Evolutionary conservation across 805 yeast genomes (phyloP), one percentile per base, ranked within the genome.

Genomic region (Metschnikowia proteae): DNA sequence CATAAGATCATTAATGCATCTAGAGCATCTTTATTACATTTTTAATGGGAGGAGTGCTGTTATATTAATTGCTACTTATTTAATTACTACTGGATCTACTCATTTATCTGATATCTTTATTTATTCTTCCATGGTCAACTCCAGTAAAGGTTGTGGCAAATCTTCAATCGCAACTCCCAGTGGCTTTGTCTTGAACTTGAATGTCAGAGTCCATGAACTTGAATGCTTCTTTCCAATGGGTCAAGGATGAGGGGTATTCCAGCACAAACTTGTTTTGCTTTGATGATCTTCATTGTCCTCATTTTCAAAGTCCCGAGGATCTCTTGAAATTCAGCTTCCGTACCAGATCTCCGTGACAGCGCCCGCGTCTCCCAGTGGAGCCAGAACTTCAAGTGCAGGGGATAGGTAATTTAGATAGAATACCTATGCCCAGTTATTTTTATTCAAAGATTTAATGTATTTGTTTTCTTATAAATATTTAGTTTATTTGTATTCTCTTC

Each of bases 291-390:
- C 79, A 50, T 84, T 87, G 44, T 83, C 80, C 56, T 86, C 88
- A 52, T 80, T 76, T 83, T 88, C 43, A 88, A 66, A n/a, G 76
- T 71, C 41, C 82, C 83, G 49, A 86, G 67, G 48, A 88, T 82
- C 62, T 86, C 96, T 66, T 84, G 74, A 57, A 89, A 89, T 65
- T 88, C 96, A 27, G 96, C 90, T 64, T 88, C 95, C 7, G 94
- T 81, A 85, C 92, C 27, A 83, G 74, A 62, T 86, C 91, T 27
- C 91, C 92, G 61, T 84, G 84, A 60, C 82, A 77, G 56, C 88
- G 70, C 49, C 74, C 67, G 35, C 80, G 68, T 38, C 82, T 5
- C 58, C 57, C 26, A 43, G 34, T 23, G 41, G 44, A 10, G 43
- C 38, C 3, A 53, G 50, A 10, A 38, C 25, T 44, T 44, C 60